Evolutionary conservation across 2,329 filamentous ascomycete species (phyloP).

Genomic region (Thelonectria rubi): DNA sequence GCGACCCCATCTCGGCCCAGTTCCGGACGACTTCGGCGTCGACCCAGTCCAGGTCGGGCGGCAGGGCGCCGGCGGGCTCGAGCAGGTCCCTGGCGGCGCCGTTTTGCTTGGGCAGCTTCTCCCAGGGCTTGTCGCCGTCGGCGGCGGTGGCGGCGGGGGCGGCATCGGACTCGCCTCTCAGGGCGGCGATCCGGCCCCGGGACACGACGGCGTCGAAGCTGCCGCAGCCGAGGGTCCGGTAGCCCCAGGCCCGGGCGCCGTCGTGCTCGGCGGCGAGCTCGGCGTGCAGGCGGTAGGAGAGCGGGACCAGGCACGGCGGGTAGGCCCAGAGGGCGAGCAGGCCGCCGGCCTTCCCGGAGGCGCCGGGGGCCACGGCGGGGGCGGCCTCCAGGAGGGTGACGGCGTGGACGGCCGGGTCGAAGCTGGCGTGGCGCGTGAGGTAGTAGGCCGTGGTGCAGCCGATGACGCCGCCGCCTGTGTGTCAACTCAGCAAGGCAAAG

Average conservation of each 20-base stretch:
- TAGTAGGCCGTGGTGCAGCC: conserved; percentile 93
- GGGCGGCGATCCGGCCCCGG: conserved; percentile 46
- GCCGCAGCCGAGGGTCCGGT: conserved; percentile 80
- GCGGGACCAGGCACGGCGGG: conserved; percentile 80
- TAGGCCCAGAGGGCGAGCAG: conserved; percentile 93
- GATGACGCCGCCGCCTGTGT: conserved; percentile 86
- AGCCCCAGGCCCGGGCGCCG: conserved; percentile 85
- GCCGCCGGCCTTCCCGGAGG: conserved; percentile 94
- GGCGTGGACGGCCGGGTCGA: conserved; percentile 76
- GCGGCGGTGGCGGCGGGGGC: conserved; percentile 41
- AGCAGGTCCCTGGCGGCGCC: conserved; percentile 56
- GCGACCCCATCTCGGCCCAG: conserved; percentile 83
- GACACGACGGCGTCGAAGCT: conserved; percentile 56
- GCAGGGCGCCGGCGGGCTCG: conserved; percentile 70
- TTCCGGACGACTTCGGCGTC: conserved; percentile 69
- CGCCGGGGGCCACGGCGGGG: conserved; percentile 83
- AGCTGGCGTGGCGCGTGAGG: conserved; percentile 84
- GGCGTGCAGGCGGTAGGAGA: conserved; percentile 85
- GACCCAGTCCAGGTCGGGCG: conserved; percentile 86
- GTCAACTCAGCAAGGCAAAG: conserved; percentile 3
- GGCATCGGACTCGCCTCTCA: conserved; percentile 35
- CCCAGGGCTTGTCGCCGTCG: conserved; percentile 59
- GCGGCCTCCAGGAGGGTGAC: conserved; percentile 90
- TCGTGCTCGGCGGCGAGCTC: conserved; percentile 86
- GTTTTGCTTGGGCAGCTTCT: conserved; percentile 70